Percentiles rank a stretch among this genome's conserved stretches.
Conservation (phyloP, 179 eudicot species). For the Dionaea muscipula region DNA sequence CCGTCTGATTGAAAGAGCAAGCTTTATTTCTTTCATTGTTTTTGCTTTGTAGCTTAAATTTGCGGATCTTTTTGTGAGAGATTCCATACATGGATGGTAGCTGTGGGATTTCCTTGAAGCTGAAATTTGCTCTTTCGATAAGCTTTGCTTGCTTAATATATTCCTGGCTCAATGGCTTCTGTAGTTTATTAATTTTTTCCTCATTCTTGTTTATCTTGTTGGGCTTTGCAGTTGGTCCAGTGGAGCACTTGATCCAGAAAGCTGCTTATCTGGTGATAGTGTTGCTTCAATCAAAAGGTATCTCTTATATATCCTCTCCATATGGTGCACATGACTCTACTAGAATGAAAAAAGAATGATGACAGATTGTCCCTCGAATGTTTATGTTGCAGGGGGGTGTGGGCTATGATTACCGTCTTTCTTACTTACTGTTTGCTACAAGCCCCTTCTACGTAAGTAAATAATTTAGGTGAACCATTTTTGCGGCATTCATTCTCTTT, state of each 20-base stretch:
- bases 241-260: conserved; percentile 89
- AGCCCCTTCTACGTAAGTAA: conserved; percentile 94
- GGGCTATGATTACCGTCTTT: conserved; percentile 96
- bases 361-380: conserved; percentile 1
- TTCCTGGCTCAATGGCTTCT: background rate
- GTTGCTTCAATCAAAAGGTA: conserved; percentile 79
- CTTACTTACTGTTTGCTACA: conserved; percentile 88
- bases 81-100: too few species aligned
- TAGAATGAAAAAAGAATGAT: background rate
- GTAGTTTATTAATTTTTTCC: conserved; percentile 1
- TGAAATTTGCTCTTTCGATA: too few species aligned
- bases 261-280: conserved; percentile 43
- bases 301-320: conserved; percentile 2
- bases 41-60: too few species aligned
- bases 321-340: background rate
- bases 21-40: too few species aligned
- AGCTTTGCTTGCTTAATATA: background rate
- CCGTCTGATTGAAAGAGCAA: too few species aligned
- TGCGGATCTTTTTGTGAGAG: too few species aligned
- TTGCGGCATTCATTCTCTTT: background rate
- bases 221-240: conserved; percentile 67
- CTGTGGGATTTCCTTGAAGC: too few species aligned
- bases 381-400: conserved; percentile 58
- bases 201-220: conserved; percentile 6
- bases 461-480: background rate